Conservation (phyloP, 2,329 filamentous ascomycete genomes). For the Geosmithia flava region DNA sequence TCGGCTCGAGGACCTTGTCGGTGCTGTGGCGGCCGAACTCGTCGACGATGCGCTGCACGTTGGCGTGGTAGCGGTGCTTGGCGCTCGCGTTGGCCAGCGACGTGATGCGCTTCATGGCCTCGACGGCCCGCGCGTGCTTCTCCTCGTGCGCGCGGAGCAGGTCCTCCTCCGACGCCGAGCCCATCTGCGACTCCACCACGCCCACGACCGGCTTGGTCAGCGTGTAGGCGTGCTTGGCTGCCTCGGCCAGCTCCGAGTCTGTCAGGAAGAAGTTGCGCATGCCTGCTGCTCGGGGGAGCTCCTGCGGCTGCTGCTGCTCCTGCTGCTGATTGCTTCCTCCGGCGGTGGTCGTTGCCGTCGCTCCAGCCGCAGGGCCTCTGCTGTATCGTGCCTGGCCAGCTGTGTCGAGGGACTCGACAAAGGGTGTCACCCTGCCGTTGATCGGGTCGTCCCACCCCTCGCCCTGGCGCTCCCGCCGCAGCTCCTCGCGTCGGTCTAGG, state of each 20-base stretch:
- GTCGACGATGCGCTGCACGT: conserved; percentile 73
- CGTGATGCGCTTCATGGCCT: conserved; percentile 71
- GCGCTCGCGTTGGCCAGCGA: conserved; percentile 64
- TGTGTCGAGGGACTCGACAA: conserved; percentile 69
- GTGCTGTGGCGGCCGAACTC: conserved; percentile 88
- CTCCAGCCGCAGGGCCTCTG: conserved; percentile 25
- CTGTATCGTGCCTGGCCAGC: conserved; percentile 35
- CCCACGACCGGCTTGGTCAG: conserved; percentile 48
- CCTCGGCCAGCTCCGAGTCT: conserved; percentile 51
- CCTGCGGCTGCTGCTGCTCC: conserved; percentile 21
- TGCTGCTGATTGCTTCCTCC: conserved; percentile 6
- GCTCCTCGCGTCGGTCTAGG: conserved; percentile 57
- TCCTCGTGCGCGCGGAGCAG: conserved; percentile 31
- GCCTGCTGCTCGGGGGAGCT: conserved; percentile 32
- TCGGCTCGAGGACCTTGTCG: conserved; percentile 55
- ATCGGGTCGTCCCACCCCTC: conserved; percentile 48
- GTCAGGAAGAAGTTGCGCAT: conserved; percentile 69
- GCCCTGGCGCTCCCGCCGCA: conserved; percentile 40
- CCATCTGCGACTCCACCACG: conserved; percentile 20
- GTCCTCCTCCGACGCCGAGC: conserved; percentile 25
- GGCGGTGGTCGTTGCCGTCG: conserved; percentile 18
- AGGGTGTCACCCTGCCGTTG: conserved; percentile 66
- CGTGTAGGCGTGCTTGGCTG: conserved; percentile 54
- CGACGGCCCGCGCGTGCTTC: conserved; percentile 54
- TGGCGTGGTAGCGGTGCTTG: conserved; percentile 68